phyloP scores from a whole-genome alignment of 1,284 basidiomycete genomes.

The Ustilago curta region DNA sequence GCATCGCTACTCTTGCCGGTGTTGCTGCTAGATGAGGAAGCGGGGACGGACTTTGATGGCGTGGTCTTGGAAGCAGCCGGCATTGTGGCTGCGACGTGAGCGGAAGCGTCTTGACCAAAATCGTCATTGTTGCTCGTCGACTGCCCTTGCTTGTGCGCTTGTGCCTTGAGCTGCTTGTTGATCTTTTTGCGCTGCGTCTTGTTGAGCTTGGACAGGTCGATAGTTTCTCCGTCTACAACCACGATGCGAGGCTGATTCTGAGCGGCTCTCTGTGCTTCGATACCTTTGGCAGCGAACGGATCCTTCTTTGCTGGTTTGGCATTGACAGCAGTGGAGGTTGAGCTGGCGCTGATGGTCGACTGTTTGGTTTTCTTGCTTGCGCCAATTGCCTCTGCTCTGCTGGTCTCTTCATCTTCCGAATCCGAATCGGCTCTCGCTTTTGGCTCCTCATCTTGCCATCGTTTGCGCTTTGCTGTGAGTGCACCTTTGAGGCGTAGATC shows the following conservation, averaged over 20 bases:
- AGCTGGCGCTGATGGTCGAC: not conserved
- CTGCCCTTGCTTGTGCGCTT: conserved; percentile 9
- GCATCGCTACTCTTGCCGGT: not conserved
- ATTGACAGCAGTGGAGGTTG: conserved; percentile 3
- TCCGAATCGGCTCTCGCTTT: conserved; percentile 12
- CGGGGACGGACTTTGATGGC: conserved; percentile 1
- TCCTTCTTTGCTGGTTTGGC: conserved; percentile 35
- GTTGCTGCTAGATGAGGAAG: conserved; percentile 1
- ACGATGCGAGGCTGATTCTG: conserved; percentile 40
- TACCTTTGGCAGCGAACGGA: conserved; percentile 40
- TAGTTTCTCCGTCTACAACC: conserved; percentile 20
- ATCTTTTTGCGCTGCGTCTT: conserved; percentile 64
- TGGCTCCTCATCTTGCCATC: conserved; percentile 23
- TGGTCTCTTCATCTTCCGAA: conserved; percentile 37
- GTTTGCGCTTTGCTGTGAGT: conserved; percentile 50
- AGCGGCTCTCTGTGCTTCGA: conserved; percentile 32
- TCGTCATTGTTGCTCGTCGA: not conserved
- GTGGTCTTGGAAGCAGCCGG: not conserved
- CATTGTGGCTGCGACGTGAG: not conserved
- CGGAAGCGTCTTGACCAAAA: not conserved
- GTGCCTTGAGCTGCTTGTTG: conserved; percentile 51
- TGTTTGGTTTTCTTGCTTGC: conserved; percentile 35
- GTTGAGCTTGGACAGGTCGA: conserved; percentile 47
- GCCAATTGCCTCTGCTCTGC: conserved; percentile 28
- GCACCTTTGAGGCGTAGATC: conserved; percentile 54